Percentiles rank a stretch among this genome's conserved stretches.
These are phyloP conservation scores for Monilinia vaccinii-corymbosi DNA, from an alignment of 2,329 filamentous ascomycete species.

Conservation along the genomic window DNA sequence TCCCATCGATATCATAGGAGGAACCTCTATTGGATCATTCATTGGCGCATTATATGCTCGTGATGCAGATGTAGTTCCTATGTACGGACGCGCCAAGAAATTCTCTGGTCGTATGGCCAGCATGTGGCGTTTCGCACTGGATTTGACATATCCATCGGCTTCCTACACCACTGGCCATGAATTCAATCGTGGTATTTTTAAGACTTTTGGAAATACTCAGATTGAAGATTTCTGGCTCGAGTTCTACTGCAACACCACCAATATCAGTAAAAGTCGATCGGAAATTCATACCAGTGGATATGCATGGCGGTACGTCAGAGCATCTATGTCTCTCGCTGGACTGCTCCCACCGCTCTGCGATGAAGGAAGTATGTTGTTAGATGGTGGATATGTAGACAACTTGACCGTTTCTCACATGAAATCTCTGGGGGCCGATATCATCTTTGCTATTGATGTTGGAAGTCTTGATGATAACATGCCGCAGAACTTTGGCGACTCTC, in stretches of 20 bases:
- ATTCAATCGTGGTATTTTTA: constrained; percentile 98
- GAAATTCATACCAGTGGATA: constrained; percentile 96
- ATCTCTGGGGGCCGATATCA: constrained; percentile 79
- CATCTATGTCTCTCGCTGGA: constrained; percentile 93
- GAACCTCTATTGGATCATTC: constrained; percentile 93
- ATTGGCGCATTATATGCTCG: constrained; percentile 92
- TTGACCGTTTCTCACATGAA: constrained; percentile 97
- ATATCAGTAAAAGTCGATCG: constrained; percentile 85
- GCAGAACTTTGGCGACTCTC: constrained; percentile 84
- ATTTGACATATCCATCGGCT: constrained; percentile 90
- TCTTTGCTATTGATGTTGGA: constrained; percentile 94
- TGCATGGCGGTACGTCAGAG: constrained; percentile 92
- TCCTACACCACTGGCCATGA: constrained; percentile 98
- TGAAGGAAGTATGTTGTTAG: constrained; percentile 91
- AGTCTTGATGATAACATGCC: constrained; percentile 85
- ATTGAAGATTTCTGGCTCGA: constrained; percentile 99
- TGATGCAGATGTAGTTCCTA: constrained; percentile 92
- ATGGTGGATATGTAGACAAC: constrained; percentile 96
- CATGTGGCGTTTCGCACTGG: constrained; percentile 95
- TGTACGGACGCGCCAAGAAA: constrained; percentile 94
- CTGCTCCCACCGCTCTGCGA: constrained; percentile 90
- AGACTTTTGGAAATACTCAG: constrained; percentile 91
- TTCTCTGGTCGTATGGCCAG: constrained; percentile 98
- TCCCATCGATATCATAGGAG: constrained; percentile 89
- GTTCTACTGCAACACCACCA: constrained; percentile 98